Evolutionary conservation across 2,329 filamentous ascomycete genomes (phyloP).

Genomic region (Fusarium camptoceras): DNA sequence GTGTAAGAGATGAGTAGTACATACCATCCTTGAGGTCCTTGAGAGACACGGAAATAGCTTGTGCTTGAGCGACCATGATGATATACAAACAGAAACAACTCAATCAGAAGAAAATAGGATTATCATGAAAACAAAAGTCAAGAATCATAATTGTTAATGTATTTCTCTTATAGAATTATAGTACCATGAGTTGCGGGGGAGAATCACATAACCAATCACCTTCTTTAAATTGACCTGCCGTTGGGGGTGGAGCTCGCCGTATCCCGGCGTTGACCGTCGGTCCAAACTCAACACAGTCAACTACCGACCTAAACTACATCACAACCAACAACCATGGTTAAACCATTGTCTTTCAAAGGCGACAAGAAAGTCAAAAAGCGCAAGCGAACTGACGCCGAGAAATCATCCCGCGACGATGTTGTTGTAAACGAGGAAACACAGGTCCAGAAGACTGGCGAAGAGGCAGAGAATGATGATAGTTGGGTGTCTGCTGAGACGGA

Average conservation of each 20-base stretch:
- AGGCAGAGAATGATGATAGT: conserved; percentile 76
- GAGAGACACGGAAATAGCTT: conserved; percentile 72
- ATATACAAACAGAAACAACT: no score
- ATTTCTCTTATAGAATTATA: conserved; percentile 10
- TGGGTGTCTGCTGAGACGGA: conserved; percentile 88
- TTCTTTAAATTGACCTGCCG: conserved; percentile 22
- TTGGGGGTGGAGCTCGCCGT: conserved; percentile 50
- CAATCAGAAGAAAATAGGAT: background rate
- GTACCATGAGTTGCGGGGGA: conserved; percentile 34
- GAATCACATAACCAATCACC: conserved; percentile 45
- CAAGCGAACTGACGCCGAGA: conserved; percentile 74
- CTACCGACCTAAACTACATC: conserved; percentile 10
- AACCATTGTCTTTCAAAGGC: conserved; percentile 94
- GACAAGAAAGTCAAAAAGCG: conserved; percentile 95
- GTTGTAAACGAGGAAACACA: conserved; percentile 30
- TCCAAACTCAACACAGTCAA: conserved; percentile 3
- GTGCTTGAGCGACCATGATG: conserved; percentile 61
- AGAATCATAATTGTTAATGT: background rate
- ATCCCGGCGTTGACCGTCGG: conserved; percentile 41
- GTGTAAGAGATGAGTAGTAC: conserved; percentile 31
- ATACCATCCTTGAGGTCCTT: conserved; percentile 69
- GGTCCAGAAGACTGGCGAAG: conserved; percentile 45
- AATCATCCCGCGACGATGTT: conserved; percentile 49
- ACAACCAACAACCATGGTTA: conserved; percentile 72
- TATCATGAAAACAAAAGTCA: background rate